Percentiles rank a stretch among this genome's conserved stretches.
These are phyloP conservation scores for Pleurotus salmoneostramineus DNA, from an alignment of 768 basidiomycete genomes.

Conservation along the genomic window DNA sequence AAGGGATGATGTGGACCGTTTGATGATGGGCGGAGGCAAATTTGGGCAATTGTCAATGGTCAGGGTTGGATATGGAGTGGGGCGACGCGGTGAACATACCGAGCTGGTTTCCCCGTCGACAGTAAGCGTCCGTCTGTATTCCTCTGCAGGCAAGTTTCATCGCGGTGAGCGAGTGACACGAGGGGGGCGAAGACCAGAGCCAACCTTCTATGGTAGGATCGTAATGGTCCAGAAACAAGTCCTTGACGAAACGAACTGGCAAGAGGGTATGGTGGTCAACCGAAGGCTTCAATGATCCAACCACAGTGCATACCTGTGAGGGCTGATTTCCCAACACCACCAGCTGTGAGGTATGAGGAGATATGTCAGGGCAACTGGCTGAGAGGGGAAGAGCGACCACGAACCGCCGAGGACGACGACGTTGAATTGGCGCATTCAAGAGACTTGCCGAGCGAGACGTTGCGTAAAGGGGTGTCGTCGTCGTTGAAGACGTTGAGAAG, in stretches of 20 bases:
- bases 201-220: constrained; percentile 84
- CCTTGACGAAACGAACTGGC: constrained; percentile 66
- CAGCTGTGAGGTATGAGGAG: constrained; percentile 43
- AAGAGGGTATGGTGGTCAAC: neutral
- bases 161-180: constrained; percentile 3
- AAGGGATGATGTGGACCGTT: neutral
- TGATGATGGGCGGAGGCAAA: neutral
- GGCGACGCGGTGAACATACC: constrained; percentile 35
- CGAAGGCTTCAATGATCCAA: neutral
- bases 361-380: constrained; percentile 2
- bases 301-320: constrained; percentile 45
- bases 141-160: constrained; percentile 42
- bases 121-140: constrained; percentile 61
- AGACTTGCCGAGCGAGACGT: neutral
- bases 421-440: constrained; percentile 67
- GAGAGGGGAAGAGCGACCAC: constrained; percentile 13
- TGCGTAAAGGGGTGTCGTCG: neutral
- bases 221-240: constrained; percentile 72
- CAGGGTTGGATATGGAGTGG: constrained; percentile 1
- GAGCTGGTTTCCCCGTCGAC: constrained; percentile 62
- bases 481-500: neutral
- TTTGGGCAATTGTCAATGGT: neutral
- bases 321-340: constrained; percentile 87
- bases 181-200: constrained; percentile 5
- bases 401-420: constrained; percentile 79